Percentiles rank a stretch among this genome's conserved stretches.
phyloP scores from a whole-genome alignment of 2,329 filamentous ascomycete species.

The Aureobasidium sp. region DNA sequence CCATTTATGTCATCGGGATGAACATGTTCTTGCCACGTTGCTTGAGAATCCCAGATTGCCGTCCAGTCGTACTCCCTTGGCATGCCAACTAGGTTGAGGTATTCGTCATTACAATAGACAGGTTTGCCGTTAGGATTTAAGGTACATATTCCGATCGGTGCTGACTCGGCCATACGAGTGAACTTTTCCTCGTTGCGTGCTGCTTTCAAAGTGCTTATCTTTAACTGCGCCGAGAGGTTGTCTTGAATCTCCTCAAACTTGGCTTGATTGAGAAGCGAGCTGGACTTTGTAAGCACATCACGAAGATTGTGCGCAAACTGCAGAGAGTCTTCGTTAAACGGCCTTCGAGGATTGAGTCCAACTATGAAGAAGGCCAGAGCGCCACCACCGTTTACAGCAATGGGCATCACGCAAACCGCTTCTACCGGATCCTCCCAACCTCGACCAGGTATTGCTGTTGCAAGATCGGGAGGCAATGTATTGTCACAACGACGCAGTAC shows the following conservation, averaged over 20 bases:
- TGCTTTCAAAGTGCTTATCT: slow-evolving; percentile 22
- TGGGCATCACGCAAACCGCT: slow-evolving; percentile 11
- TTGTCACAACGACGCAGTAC: slow-evolving; percentile 3
- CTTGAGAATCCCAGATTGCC: slow-evolving; percentile 15
- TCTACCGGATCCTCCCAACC: slow-evolving; percentile 9
- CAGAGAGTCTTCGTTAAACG: slow-evolving; percentile 31
- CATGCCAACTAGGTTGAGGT: slow-evolving; percentile 27
- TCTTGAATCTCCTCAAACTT: slow-evolving; percentile 29
- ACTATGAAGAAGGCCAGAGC: slow-evolving; percentile 32
- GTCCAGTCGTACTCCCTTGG: slow-evolving; percentile 16
- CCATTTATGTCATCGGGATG: slow-evolving; percentile 25
- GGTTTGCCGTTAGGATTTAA: slow-evolving; percentile 26
- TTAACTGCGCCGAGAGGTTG: slow-evolving; percentile 28
- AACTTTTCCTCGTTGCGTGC: slow-evolving; percentile 31
- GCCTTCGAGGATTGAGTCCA: slow-evolving; percentile 30
- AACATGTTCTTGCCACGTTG: slow-evolving; percentile 19
- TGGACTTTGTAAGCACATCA: slow-evolving; percentile 30
- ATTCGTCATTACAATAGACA: slow-evolving; percentile 33
- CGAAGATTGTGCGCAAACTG: slow-evolving; percentile 28
- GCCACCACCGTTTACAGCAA: slow-evolving; percentile 24
- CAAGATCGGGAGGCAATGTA: slow-evolving; percentile 8
- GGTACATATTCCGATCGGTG: slow-evolving; percentile 34
- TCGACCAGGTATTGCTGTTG: slow-evolving; percentile 1
- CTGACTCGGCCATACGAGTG: slow-evolving; percentile 29
- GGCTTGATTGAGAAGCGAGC: slow-evolving; percentile 30